Evolutionary conservation across 1,284 basidiomycete species (phyloP), one percentile per base, ranked within the genome.

Genomic region (Lignosus rhinocerotis): DNA sequence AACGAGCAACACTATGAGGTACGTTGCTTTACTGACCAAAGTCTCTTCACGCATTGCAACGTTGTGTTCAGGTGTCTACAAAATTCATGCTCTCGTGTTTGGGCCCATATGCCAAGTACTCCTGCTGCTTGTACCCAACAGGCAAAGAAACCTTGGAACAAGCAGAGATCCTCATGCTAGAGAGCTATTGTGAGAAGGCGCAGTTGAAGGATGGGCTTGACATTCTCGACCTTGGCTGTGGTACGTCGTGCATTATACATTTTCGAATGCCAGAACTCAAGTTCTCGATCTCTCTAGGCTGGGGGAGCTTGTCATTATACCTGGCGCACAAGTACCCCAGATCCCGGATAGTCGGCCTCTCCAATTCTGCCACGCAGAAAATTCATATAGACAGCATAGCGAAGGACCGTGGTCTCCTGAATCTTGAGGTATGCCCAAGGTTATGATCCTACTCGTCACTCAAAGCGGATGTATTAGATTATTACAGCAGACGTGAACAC

Each of bases 1-100:
- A 92, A 93, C 66, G 82, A 90, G 66, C 89, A 92, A 71, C 89
- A 92, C 67, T 92, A 92, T 69, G 88, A 92, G 75, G 87, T 86
- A 57, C 59, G 74, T 56, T 19, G 25, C 14, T 25, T 39, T 8
- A 8, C n/a, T 2, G 11, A 17, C 33, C 8, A 25, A 25, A 25
- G 25, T 25, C 31, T 11, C 31, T 19, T 32, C 5, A 5, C 30
- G 16, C 30, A 8, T 6, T 14, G 46, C 31, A 38, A 50, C 43
- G 36, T 19, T 38, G 21, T 12, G n/a, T 11, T 7, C 59, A 86
- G 85, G 84, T 91, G 8, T 79, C 87, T 0, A 90, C 87, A 0
- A 74, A 79, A 12, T 90, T 90, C 70, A 88, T 89, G 60, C 68
- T 87, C 31, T 81, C 84, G 8, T 87, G 85, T 50, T 70, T 88